Evolutionary conservation across 495 filamentous ascomycete species (phyloP), one percentile per base, ranked within the genome.

Genomic region (Darksidea phi): DNA sequence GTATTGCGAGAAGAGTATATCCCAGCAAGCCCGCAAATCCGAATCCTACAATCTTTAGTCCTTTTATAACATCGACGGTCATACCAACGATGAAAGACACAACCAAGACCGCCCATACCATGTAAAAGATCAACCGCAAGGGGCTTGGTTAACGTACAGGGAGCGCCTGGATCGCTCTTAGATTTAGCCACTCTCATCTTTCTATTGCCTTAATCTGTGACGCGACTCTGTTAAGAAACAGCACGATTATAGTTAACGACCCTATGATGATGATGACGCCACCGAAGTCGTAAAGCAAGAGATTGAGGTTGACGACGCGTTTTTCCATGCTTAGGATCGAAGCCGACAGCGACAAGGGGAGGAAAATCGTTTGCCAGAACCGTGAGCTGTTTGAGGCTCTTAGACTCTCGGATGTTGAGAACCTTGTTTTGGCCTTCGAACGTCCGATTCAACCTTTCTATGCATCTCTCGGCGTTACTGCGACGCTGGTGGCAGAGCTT

Each of bases 311-410:
- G 7, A 8, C 18, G 45, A 48, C 8, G 7, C 45, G 15, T 7
- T 10, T 48, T 10, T 7, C 8, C 45, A 48, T 48, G 45, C 45
- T 48, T n/a, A 48, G 45, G 45, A 48, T 17, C 15, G 45, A 48
- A 17, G 45, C 8, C 15, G 45, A 7, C 7, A 48, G 45, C 10
- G 45, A 48, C 8, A 17, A 7, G 45, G 45, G 45, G 7, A 48
- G 45, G n/a, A 17, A 48, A 48, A 17, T 8, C 8, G 7, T 7
- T 17, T 7, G 45, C 45, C 7, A 48, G 45, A 7, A 48, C 18
- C 15, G 45, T 48, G 10, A 48, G 45, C 45, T 17, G 45, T 48
- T 48, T 48, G 45, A 48, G 8, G 45, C 45, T 48, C 8, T 7
- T 48, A 23, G 45, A 48, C 18, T 48, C 45, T 7, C 45, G 45